Evolutionary conservation across 441 rosid genomes (phyloP), one percentile per base, ranked within the genome.

Genomic region (Euphorbia celastroides): DNA sequence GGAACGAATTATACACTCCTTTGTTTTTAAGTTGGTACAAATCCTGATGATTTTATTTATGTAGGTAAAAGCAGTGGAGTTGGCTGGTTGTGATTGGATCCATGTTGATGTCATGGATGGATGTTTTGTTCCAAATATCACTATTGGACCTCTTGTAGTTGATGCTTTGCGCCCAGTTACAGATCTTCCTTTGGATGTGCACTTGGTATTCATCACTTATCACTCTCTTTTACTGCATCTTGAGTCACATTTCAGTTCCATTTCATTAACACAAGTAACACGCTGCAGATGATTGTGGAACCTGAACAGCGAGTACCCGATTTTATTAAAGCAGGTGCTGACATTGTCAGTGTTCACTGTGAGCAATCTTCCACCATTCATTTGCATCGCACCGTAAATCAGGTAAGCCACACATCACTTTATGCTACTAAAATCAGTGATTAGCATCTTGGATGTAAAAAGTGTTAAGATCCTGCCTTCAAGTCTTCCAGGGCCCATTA

Each of bases 61-160:
- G 67, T 78, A 90, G 97, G 96, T 94, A 5, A 94, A 94, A 85
- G 96, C 97, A 31, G 96, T 91, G 41, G 97, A 94, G 79, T n/a
- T 84, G 71, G 99, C 96, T 59, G 99, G 99, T 61, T 94, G 96
- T 83, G 99, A 94, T 71, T 91, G 97, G 99, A 89, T 93, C 71
- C 97, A 93, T 75, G 92, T 93, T 36, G 99, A 93, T 84, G 97
- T 93, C 14, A 93, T 93, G 99, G 97, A 93, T 64, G 99, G 97
- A 31, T 92, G 88, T 64, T 94, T 94, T 84, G 99, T 94, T 79
- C 99, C 99, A 60, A 94, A 94, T 80, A 94, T 94, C 69, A 91
- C 99, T 20, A 94, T 94, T 20, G 97, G 99, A 72, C 97, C 99
- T 77, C 93, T 94, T 34, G 84, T 94, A 70, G 99, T 94, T 71